Conservation (phyloP, 2,329 filamentous ascomycete genomes). For the Aspergillus fructus region DNA sequence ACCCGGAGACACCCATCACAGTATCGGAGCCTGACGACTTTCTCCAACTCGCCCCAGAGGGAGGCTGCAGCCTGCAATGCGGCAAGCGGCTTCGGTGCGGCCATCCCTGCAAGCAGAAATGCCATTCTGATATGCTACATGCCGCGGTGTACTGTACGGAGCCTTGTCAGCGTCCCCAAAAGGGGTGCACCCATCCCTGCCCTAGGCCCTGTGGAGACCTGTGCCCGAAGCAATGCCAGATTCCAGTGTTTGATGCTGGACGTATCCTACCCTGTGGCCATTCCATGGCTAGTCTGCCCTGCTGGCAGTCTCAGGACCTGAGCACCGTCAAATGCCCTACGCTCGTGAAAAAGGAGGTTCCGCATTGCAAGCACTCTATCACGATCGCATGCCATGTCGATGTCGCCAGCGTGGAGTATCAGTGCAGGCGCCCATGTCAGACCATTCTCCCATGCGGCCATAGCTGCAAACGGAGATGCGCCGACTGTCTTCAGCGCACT, state of each 20-base stretch:
- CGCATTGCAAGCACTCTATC: constrained; percentile 57
- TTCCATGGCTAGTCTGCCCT: constrained; percentile 27
- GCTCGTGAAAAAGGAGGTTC: constrained; percentile 49
- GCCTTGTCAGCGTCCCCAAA: constrained; percentile 35
- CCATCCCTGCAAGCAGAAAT: constrained; percentile 46
- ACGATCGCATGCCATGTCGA: constrained; percentile 52
- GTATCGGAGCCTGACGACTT: constrained; percentile 61
- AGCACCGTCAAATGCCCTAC: constrained; percentile 50
- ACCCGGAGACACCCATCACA: constrained; percentile 52
- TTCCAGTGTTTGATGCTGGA: constrained; percentile 3
- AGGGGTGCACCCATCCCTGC: constrained; percentile 45
- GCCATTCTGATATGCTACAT: constrained; percentile 47
- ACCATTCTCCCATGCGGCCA: constrained; percentile 58
- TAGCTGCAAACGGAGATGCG: constrained; percentile 52
- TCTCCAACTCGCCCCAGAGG: constrained; percentile 55
- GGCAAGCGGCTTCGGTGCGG: constrained; percentile 45
- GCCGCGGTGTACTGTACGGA: constrained; percentile 42
- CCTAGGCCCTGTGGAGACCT: constrained; percentile 40
- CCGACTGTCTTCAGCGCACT: constrained; percentile 44
- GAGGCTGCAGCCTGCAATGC: constrained; percentile 59
- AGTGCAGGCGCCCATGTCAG: constrained; percentile 53
- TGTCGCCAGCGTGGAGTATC: constrained; percentile 42
- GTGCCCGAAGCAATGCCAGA: constrained; percentile 39
- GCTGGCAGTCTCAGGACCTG: constrained; percentile 46
- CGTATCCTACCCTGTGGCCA: constrained; percentile 30